Base-by-base conservation (phyloP, 352 stramenopile genomes). In the Globisporangium heterothallicum region DNA sequence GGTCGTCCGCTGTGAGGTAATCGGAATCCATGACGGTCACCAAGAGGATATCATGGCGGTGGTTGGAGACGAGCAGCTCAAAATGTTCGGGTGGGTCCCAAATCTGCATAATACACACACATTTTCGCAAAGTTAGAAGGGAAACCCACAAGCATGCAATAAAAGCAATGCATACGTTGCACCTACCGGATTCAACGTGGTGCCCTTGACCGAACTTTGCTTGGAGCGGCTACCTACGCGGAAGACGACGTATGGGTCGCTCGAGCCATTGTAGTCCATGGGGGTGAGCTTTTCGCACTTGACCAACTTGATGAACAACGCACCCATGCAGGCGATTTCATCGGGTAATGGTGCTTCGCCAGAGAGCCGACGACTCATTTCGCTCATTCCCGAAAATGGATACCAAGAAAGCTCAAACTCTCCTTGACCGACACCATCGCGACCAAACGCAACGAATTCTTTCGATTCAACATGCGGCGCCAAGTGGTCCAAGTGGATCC, bases 11-110 rank as follows among this genome's bases (percentile, higher is more conserved):
- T 42, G 67, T 75, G 12, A 79, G 64, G 16, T 70, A 73, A 38
- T 82, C 68, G 43, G 58, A 66, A 56, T 82, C 71, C 71, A 78
- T 77, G 46, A 76, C 56, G 27, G 59, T 60, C 29, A 75, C 69
- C 2, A 56, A 56, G 44, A 80, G 55, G 3, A 66, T 53, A 26
- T 74, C 69, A 24, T 76, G 72, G 27, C 66, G 53, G 46, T 66
- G 57, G 46, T 68, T 78, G 12, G 54, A 21, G 2, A 74, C 66
- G 9, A 79, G 63, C 26, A 82, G 40, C 38, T 73, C 58, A 22
- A 82, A 70, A 19, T 66, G 56, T 56, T 77, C 68, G 0, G 68
- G 62, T n/a, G 68, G 68, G 32, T 76, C 66, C 68, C 71, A 81
- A 19, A 78, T 70, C 70, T 80, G 51, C 25, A 49, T 14, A n/a